Evolutionary conservation across 768 basidiomycete genomes (phyloP), one percentile per base, ranked within the genome.

Genomic region (Tremella mesenterica): DNA sequence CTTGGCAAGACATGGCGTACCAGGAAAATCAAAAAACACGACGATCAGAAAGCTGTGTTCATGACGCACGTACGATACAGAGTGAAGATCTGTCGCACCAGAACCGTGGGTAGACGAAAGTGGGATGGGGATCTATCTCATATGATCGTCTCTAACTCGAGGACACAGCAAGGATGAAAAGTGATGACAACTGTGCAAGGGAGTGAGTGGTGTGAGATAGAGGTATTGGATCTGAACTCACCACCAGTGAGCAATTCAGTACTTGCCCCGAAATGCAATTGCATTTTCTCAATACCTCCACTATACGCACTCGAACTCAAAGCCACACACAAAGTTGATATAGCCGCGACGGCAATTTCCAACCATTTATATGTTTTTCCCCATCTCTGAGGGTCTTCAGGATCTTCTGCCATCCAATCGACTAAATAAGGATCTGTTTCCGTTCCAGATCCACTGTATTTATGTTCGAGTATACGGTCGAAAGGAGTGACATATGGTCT

Each of bases 221-320:
- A 18, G 33, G 33, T 36, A 18, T 10, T 10, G 38, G 14, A 41
- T 82, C 84, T 14, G 83, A 69, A 4, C 82, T 81, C 20, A 58
- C 63, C 59, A 38, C 60, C 60, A 44, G 61, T 58, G 48, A 69
- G 45, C 41, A 69, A 44, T 38, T 69, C 67, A 5, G 25, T 2
- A 30, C 57, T 60, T 3, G 58, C 61, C 5, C 60, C 60, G 47
- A 69, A 69, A 14, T 66, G 60, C 23, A 10, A 21, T 0, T 50
- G 48, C 8, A 66, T 43, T 36, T 48, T 44, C 21, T 38, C 21
- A 13, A 63, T 57, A 47, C 67, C 67, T 39, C 67, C 67, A 23
- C 54, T 49, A 47, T 64, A 70, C 7, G 71, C 71, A n/a, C 64
- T 64, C 1, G 57, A 59, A 36, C 58, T 46, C 26, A 72, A 54